Conservation (phyloP, 2,329 filamentous ascomycete genomes). For the Fusarium sp. region DNA sequence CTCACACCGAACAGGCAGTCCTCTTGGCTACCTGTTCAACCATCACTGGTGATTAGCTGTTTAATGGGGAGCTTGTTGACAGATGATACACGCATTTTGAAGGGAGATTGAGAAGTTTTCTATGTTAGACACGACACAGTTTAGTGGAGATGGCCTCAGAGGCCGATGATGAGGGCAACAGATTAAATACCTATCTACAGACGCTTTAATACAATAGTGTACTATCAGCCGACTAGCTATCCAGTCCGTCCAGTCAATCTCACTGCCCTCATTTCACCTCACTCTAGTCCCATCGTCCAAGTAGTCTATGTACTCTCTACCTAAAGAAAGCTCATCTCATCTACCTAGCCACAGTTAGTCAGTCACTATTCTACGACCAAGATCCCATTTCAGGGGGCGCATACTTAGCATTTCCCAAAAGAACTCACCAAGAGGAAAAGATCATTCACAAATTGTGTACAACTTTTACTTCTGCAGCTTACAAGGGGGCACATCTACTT, state of each 20-base stretch:
- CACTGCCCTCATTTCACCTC: not conserved
- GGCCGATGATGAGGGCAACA: slow-evolving; percentile 15
- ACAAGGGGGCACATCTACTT: not conserved
- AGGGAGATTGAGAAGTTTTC: slow-evolving; percentile 11
- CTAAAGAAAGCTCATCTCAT: not conserved
- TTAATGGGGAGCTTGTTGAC: not conserved
- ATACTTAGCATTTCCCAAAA: not conserved
- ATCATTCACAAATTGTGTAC: not conserved
- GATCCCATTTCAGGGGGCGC: not conserved
- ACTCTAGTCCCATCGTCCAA: not conserved
- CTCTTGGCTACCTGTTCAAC: not conserved
- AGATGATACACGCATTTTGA: not conserved
- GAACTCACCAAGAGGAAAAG: not conserved
- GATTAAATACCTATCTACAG: slow-evolving; percentile 14
- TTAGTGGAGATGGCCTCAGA: slow-evolving; percentile 24
- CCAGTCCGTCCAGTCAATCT: too few species aligned
- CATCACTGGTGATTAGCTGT: not conserved
- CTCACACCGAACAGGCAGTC: not conserved
- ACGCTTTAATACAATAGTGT: slow-evolving; percentile 30
- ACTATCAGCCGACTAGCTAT: not conserved
- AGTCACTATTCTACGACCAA: not conserved
- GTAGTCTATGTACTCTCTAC: not conserved
- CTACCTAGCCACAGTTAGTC: not conserved
- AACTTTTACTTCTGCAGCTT: not conserved
- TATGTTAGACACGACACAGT: slow-evolving; percentile 30